Evolutionary conservation across 257 asterid species (phyloP), one percentile per base, ranked within the genome.

Genomic region (Rehmannia glutinosa): DNA sequence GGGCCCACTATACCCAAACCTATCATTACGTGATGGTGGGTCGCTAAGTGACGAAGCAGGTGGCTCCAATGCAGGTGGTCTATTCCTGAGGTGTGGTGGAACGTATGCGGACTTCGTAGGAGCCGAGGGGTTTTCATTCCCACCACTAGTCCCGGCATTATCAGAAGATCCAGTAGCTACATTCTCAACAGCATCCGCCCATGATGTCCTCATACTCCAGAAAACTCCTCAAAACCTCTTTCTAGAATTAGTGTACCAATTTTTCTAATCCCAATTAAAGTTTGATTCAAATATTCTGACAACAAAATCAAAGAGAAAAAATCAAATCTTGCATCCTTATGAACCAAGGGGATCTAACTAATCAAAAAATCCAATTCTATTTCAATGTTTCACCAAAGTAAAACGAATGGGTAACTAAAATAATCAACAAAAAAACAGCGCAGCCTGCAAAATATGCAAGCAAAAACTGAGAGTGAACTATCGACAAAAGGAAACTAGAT

Each of bases 51-150:
- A 70, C 8, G 84, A 75, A 16, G 81, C 87, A 54, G 87, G 85
- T 19, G 84, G 73, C 56, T 80, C 92, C 0, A 91, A 68, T 15
- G 80, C 71, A 15, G 76, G 76, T 38, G 86, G 77, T 65, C 73
- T 84, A 83, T 86, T 91, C 71, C 96, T 76, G 57, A 91, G 90
- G 72, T 91, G 97, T 0, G 95, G 97, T 2, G 96, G 96, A 25
- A 91, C 89, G 60, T 91, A 88, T 2, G 95, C 46, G 0, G 95
- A 55, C 81, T 78, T 90, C 3, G 75, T 58, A 8, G 83, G 78
- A 74, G 83, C 86, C 6, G 78, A 73, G 55, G 77, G 46, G 32
- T 77, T 70, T 50, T 73, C 82, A 58, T 58, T 73, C 50, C 62
- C 79, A 41, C 77, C 69, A 69, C 77, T 77, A 5, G 77, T 69